phyloP scores from a whole-genome alignment of 345 rosid genomes.

The Hevea brasiliensis region DNA sequence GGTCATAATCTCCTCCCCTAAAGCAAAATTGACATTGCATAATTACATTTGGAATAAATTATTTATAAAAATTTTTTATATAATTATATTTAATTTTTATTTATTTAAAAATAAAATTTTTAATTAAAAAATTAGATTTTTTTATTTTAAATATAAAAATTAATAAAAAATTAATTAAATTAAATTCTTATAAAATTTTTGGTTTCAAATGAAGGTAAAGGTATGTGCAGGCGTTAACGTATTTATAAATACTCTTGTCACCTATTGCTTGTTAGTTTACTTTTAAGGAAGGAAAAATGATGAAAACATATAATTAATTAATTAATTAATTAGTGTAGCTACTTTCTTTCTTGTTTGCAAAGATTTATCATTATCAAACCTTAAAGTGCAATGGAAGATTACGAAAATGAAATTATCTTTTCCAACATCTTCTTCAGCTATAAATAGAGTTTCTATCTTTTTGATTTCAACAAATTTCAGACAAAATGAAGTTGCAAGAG shows the following conservation, averaged over 20 bases:
- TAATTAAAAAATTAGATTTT: no score
- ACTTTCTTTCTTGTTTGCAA: conserved; percentile 10
- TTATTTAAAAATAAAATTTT: no score
- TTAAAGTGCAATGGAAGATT: conserved; percentile 11
- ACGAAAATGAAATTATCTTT: neutral
- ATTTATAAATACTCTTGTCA: neutral
- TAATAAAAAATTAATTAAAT: no score
- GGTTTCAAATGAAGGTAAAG: neutral
- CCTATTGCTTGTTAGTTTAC: conserved; percentile 4
- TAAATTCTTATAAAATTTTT: no score
- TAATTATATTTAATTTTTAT: no score
- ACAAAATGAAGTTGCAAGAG: neutral
- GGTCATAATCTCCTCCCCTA: neutral
- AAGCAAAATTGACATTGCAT: neutral
- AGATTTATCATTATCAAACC: neutral
- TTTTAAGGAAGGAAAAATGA: conserved; percentile 15
- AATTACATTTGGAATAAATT: no score
- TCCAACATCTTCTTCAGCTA: neutral
- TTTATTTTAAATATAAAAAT: no score
- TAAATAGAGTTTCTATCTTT: conserved; percentile 4
- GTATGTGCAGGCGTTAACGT: neutral
- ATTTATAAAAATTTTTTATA: no score
- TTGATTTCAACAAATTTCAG: neutral
- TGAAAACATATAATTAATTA: neutral
- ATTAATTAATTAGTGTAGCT: neutral